A percentile compares a stretch with the other conserved stretches of the same genome.
Conservation (phyloP, 192 early-diverging fungal species). For the Podila epicladia region DNA sequence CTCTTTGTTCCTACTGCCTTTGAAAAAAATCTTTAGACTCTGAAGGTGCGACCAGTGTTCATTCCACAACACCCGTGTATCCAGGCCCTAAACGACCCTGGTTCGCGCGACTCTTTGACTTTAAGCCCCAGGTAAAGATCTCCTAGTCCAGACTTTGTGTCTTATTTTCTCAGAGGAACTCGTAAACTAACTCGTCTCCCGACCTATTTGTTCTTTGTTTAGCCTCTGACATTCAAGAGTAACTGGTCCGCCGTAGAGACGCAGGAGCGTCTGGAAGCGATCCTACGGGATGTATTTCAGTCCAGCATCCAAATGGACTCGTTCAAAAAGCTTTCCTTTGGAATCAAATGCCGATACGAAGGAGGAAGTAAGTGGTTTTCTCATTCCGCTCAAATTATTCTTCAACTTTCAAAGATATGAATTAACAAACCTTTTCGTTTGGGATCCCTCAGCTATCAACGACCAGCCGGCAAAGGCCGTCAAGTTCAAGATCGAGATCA, state of each 20-base stretch:
- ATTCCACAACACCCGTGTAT: not conserved
- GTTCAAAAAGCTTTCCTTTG: constrained; percentile 15
- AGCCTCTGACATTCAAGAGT: constrained; percentile 34
- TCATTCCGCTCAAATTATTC: not conserved
- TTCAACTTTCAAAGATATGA: too few relatives aligned
- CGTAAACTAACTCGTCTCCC: not conserved
- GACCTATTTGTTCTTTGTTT: not conserved
- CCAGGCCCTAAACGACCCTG: constrained; percentile 38
- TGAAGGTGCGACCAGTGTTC: constrained; percentile 4
- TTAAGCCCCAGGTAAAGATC: constrained; percentile 24
- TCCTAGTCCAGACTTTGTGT: too few relatives aligned
- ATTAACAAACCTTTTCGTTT: not conserved
- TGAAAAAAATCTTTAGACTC: constrained; percentile 16
- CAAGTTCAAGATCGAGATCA: constrained; percentile 48
- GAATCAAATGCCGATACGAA: constrained; percentile 41
- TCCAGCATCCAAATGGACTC: constrained; percentile 24
- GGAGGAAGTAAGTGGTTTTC: constrained; percentile 23
- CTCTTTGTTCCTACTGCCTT: too few relatives aligned
- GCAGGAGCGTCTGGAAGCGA: constrained; percentile 35
- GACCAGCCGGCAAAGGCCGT: constrained; percentile 28
- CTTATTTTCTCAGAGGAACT: too few relatives aligned
- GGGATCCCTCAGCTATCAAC: constrained; percentile 12
- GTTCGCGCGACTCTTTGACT: constrained; percentile 47
- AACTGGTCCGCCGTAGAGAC: constrained; percentile 39
- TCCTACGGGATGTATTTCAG: constrained; percentile 25